Base-by-base conservation (phyloP, 352 stramenopile genomes). In the Pythium aquatile region DNA sequence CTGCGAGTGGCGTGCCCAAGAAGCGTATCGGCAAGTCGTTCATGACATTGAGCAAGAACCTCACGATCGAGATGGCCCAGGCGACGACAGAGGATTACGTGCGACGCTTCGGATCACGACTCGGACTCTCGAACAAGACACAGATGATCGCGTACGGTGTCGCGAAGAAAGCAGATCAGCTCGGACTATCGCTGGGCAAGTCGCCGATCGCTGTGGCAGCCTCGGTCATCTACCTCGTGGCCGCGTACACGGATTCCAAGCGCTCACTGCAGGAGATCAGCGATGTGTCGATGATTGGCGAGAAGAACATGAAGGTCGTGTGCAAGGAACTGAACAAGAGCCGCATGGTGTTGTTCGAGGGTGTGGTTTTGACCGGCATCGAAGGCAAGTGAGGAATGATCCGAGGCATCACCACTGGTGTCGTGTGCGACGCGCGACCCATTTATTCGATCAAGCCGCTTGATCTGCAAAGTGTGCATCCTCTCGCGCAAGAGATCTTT, bases 241-340 rank as follows among this genome's bases (percentile, higher is more conserved):
- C 85, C n/a, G 85, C 85, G 1, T 93, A 91, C 70, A 93, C 85
- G 13, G 79, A 93, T 56, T 73, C 75, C 47, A 93, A 93, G 73
- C 78, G 82, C 16, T 91, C 85, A 13, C 73, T 93, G 20, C 78
- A 93, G 66, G 85, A 93, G 54, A 91, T 93, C 66, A 91, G 82
- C 58, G 74, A 90, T 46, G 83, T 91, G 37, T 88, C 85, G 46
- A 90, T 88, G 74, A 90, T 93, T 54, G 79, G 72, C 62, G 82
- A 86, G 55, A 93, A 91, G 71, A 90, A 85, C 68, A 83, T 93
- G 73, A 93, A 93, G 68, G 70, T 80, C 51, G 85, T 93, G 53
- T 91, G 82, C 81, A 93, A 93, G 78, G 82, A 91, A 65, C 72
- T 93, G 17, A 91, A 91, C 75, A 90, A 93, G 78, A 93, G 83